These are phyloP conservation scores for Herpetospermum pedunculosum DNA, from an alignment of 306 rosid genomes.

Conservation along the genomic window DNA sequence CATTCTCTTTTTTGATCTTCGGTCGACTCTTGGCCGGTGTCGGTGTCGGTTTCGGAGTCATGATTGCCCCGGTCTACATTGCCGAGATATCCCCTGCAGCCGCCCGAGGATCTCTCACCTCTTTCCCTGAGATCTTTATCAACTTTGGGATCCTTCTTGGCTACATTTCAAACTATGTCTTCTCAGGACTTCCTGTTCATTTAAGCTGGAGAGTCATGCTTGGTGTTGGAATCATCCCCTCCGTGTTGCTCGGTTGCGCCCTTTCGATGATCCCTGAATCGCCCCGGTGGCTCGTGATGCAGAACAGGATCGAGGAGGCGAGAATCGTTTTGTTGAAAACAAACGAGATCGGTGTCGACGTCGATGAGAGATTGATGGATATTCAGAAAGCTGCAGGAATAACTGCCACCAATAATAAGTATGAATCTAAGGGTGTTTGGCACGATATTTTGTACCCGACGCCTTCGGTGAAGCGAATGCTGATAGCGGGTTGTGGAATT, in stretches of 20 bases:
- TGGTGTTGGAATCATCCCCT: conserved; percentile 74
- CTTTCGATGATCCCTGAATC: conserved; percentile 82
- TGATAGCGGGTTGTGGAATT: conserved; percentile 74
- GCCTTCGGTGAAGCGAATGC: conserved; percentile 63
- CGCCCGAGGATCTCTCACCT: conserved; percentile 62
- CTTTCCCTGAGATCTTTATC: conserved; percentile 79
- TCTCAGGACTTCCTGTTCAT: conserved; percentile 65
- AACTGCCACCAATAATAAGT: conserved; percentile 28
- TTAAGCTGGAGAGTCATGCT: conserved; percentile 91
- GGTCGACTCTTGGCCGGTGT: conserved; percentile 76
- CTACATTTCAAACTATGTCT: conserved; percentile 70
- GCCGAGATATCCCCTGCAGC: conserved; percentile 78
- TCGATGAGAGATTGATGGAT: conserved; percentile 74
- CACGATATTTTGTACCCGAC: conserved; percentile 59
- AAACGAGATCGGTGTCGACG: conserved; percentile 55
- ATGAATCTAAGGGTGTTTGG: conserved; percentile 53
- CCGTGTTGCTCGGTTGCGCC: conserved; percentile 67
- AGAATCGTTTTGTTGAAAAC: conserved; percentile 62
- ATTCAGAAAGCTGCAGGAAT: conserved; percentile 54
- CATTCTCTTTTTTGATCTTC: conserved; percentile 42
- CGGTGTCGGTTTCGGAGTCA: conserved; percentile 86
- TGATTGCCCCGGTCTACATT: conserved; percentile 79
- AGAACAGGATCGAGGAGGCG: conserved; percentile 74
- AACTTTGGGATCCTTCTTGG: conserved; percentile 81
- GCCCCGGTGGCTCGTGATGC: conserved; percentile 77